Evolutionary conservation across 139 green algal species (phyloP).

Genomic region (Picochlorum sp.): DNA sequence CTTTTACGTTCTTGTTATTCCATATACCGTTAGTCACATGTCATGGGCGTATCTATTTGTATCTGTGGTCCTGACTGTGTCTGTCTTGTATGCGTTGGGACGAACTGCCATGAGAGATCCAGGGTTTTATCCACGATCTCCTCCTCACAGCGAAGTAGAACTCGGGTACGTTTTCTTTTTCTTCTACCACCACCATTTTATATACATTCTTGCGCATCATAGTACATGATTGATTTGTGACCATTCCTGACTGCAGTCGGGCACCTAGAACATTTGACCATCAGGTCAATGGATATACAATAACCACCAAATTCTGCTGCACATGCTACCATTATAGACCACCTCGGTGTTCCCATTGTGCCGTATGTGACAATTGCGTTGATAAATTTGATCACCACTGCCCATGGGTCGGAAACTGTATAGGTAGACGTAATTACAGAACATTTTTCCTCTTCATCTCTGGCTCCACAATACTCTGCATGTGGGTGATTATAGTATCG

Average conservation of each 20-base stretch:
- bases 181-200: neutral
- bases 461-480: conserved; percentile 68
- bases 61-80: conserved; percentile 14
- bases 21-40: conserved; percentile 37
- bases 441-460: conserved; percentile 93
- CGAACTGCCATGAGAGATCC: conserved; percentile 78
- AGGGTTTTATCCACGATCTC: conserved; percentile 77
- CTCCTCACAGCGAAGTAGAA: conserved; percentile 53
- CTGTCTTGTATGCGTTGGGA: conserved; percentile 50
- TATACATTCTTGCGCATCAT: no score
- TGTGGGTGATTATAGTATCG: conserved; percentile 67
- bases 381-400: conserved; percentile 98
- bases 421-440: conserved; percentile 93
- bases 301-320: conserved; percentile 72
- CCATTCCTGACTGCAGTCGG: conserved; percentile 10
- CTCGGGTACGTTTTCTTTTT: conserved; percentile 25
- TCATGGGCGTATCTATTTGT: conserved; percentile 28
- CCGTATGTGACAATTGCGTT: conserved; percentile 96
- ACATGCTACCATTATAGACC: conserved; percentile 90
- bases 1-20: conserved; percentile 57
- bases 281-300: conserved; percentile 57
- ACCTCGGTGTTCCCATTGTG: conserved; percentile 88
- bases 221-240: neutral
- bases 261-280: conserved; percentile 27
- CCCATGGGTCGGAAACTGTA: conserved; percentile 92